These are phyloP conservation scores for Wallacemonas sp. DNA, from an alignment of 208 protist genomes.

Conservation along the genomic window DNA sequence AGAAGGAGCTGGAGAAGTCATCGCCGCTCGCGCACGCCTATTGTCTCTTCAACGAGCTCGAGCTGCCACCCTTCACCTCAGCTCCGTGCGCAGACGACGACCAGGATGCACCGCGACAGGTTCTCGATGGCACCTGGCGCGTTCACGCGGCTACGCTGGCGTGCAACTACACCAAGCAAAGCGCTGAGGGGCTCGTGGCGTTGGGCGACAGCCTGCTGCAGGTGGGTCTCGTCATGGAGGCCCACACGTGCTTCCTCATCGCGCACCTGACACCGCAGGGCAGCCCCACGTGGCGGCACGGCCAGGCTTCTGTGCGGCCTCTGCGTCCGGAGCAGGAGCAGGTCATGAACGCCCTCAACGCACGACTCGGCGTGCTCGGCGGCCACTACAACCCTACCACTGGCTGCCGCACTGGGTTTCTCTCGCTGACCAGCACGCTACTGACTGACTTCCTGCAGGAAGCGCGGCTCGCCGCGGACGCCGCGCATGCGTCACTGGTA, in stretches of 20 bases:
- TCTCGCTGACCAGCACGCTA: conserved; percentile 54
- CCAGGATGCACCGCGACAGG: neutral
- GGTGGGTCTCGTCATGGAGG: conserved; percentile 42
- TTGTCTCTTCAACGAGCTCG: conserved; percentile 77
- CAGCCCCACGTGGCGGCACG: conserved; percentile 7
- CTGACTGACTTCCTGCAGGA: conserved; percentile 64
- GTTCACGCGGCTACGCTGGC: conserved; percentile 57
- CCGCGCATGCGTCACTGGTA: neutral
- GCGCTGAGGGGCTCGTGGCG: conserved; percentile 43
- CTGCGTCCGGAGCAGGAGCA: conserved; percentile 38
- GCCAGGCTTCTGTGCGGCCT: neutral
- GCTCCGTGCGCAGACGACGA: neutral
- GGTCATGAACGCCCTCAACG: conserved; percentile 47
- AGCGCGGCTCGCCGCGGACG: conserved; percentile 36
- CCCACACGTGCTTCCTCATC: conserved; percentile 74
- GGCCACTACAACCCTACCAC: conserved; percentile 47
- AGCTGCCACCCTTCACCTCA: conserved; percentile 47
- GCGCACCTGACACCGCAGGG: conserved; percentile 45
- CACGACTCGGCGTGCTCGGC: conserved; percentile 55
- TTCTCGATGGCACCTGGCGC: conserved; percentile 33
- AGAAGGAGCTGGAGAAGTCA: conserved; percentile 40
- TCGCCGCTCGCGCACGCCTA: conserved; percentile 83
- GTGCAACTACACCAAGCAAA: conserved; percentile 64
- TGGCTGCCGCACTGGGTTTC: conserved; percentile 53
- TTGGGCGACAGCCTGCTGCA: conserved; percentile 44